Percentiles rank a stretch among this genome's conserved stretches.
Evolutionary conservation across 139 green algal genomes (phyloP).

Genomic region (Cymbomonas tetramitiformis): DNA sequence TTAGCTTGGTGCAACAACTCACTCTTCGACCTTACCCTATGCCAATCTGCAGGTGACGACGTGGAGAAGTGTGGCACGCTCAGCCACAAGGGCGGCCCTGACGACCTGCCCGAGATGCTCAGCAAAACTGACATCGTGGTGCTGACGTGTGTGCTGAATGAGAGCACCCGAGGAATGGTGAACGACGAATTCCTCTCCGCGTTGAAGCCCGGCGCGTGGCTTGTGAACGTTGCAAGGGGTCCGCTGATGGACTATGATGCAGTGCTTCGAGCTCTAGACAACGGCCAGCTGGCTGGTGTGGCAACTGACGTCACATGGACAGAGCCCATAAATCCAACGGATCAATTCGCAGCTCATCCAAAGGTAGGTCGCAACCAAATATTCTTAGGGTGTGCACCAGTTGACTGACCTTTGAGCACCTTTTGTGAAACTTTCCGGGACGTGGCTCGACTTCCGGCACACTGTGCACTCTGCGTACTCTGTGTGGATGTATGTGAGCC

Average conservation of each 20-base stretch:
- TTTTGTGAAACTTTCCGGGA: too few relatives aligned
- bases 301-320: slow-evolving; percentile 43
- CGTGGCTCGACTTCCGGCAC: too few relatives aligned
- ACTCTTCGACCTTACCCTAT: too few relatives aligned
- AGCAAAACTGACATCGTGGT: slow-evolving; percentile 28
- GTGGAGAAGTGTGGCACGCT: too few relatives aligned
- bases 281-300: slow-evolving; percentile 30
- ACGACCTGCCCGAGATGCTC: background rate
- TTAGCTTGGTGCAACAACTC: too few relatives aligned
- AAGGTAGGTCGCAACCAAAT: too few relatives aligned
- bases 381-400: too few relatives aligned
- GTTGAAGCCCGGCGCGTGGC: slow-evolving; percentile 31
- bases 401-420: too few relatives aligned
- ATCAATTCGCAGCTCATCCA: slow-evolving; percentile 26
- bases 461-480: too few relatives aligned
- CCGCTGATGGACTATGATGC: slow-evolving; percentile 42
- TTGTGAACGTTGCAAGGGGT: slow-evolving; percentile 43
- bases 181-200: slow-evolving; percentile 24
- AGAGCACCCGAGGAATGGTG: slow-evolving; percentile 31
- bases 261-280: slow-evolving; percentile 27
- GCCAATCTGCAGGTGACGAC: too few relatives aligned
- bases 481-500: too few relatives aligned
- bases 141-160: slow-evolving; percentile 32
- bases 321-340: slow-evolving; percentile 39
- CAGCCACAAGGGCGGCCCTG: background rate